A percentile compares a stretch with the other conserved stretches of the same genome.
These are phyloP conservation scores for Tulasnella sp. DNA, from an alignment of 768 basidiomycete genomes.

Conservation along the genomic window DNA sequence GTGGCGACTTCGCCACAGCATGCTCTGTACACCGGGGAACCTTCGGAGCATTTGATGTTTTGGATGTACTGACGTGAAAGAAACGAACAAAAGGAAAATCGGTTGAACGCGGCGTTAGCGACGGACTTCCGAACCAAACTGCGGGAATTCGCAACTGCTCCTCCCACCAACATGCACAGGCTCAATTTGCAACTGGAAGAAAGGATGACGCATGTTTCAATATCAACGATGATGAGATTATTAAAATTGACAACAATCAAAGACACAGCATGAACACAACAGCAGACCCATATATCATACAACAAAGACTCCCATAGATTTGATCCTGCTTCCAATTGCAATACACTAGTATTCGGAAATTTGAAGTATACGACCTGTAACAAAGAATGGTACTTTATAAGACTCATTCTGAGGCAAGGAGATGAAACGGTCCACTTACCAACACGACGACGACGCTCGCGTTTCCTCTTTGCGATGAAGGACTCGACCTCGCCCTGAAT, in stretches of 20 bases:
- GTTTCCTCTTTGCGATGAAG: conserved; percentile 19
- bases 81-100: not conserved
- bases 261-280: not conserved
- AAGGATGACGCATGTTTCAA: not conserved
- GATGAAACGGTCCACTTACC: not conserved
- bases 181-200: not conserved
- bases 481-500: conserved; percentile 22
- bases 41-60: not conserved
- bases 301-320: not conserved
- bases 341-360: conserved; percentile 11
- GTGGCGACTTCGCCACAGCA: not conserved
- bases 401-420: not conserved
- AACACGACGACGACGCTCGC: conserved; percentile 17
- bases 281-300: not conserved
- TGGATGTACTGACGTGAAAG: not conserved
- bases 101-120: not conserved
- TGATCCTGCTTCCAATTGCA: not conserved
- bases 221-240: not conserved
- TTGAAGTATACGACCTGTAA: conserved; percentile 9
- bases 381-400: not conserved
- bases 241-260: not conserved
- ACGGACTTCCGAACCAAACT: not conserved
- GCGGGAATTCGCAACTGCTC: too few relatives aligned
- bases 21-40: not conserved
- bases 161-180: not conserved